Conservation (phyloP, 1,284 basidiomycete genomes). For the Cryptococcus wingfieldii region DNA sequence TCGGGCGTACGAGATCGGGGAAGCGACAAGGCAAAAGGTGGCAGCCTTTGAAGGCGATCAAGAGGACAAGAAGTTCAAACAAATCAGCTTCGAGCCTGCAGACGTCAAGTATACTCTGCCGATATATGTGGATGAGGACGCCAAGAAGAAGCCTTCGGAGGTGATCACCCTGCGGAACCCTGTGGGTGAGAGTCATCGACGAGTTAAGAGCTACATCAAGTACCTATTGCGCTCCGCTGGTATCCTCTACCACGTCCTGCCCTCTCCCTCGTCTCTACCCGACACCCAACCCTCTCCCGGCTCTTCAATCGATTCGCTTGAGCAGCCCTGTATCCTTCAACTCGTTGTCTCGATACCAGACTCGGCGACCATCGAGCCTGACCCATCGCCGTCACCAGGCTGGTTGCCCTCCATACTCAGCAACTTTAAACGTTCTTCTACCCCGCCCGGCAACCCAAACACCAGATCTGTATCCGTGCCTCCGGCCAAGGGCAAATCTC, state of each 20-base stretch:
- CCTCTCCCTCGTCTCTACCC: slow-evolving; percentile 5
- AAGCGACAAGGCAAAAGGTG: slow-evolving; percentile 23
- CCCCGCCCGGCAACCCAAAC: slow-evolving; percentile 2
- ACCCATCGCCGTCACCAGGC: slow-evolving; percentile 6
- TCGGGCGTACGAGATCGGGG: slow-evolving; percentile 40
- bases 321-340: slow-evolving; percentile 20
- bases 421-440: slow-evolving; percentile 1
- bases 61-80: slow-evolving; percentile 49
- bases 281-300: background rate
- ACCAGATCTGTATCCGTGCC: slow-evolving; percentile 24
- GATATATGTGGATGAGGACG: slow-evolving; percentile 27
- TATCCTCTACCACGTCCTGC: slow-evolving; percentile 53
- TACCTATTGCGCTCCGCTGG: slow-evolving; percentile 54
- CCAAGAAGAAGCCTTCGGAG: background rate
- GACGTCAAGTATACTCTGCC: slow-evolving; percentile 53
- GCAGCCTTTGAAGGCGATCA: slow-evolving; percentile 15
- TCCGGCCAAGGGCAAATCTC: slow-evolving; percentile 9
- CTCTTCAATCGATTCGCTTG: background rate
- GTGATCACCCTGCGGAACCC: slow-evolving; percentile 45
- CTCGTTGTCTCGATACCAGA: slow-evolving; percentile 29
- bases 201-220: slow-evolving; percentile 49
- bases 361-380: background rate
- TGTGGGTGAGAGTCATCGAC: slow-evolving; percentile 36
- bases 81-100: slow-evolving; percentile 51
- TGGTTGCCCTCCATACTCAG: slow-evolving; percentile 16